These are phyloP conservation scores for Rhinocladiella similis DNA, from an alignment of 2,329 filamentous ascomycete genomes.

Conservation along the genomic window DNA sequence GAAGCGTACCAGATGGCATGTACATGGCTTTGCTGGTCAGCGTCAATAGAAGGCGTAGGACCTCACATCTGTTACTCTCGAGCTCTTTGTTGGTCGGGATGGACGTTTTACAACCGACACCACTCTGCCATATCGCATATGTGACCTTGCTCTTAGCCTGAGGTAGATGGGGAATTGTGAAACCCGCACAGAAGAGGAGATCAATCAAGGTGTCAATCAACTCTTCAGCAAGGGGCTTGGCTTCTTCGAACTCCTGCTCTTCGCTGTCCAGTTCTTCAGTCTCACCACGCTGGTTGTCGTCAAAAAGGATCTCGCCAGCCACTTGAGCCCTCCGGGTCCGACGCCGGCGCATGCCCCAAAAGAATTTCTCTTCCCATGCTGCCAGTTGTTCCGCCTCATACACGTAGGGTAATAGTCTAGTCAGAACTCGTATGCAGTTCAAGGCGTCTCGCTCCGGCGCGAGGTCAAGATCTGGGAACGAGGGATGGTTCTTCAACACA, in stretches of 20 bases:
- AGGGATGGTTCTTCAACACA: slow-evolving; percentile 80
- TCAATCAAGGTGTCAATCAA: slow-evolving; percentile 87
- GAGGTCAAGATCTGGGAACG: slow-evolving; percentile 82
- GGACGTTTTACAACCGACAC: slow-evolving; percentile 89
- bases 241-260: slow-evolving; percentile 71
- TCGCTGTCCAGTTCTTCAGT: slow-evolving; percentile 44
- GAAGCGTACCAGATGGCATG: slow-evolving; percentile 74
- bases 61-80: slow-evolving; percentile 89
- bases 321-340: slow-evolving; percentile 67
- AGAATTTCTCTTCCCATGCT: slow-evolving; percentile 88
- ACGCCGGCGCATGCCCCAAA: slow-evolving; percentile 77
- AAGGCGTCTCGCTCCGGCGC: slow-evolving; percentile 84
- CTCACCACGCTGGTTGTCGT: slow-evolving; percentile 63
- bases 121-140: slow-evolving; percentile 97
- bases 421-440: slow-evolving; percentile 91
- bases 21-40: slow-evolving; percentile 93
- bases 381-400: slow-evolving; percentile 85
- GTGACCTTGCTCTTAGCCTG: slow-evolving; percentile 76
- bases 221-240: slow-evolving; percentile 86
- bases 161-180: slow-evolving; percentile 75
- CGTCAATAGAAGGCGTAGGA: slow-evolving; percentile 80
- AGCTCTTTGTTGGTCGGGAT: slow-evolving; percentile 87
- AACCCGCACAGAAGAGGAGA: slow-evolving; percentile 85
- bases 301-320: slow-evolving; percentile 77
- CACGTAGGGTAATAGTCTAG: slow-evolving; percentile 82